Base-by-base conservation (phyloP, 2,329 filamentous ascomycete species). In the Trichophaea hybrida region DNA sequence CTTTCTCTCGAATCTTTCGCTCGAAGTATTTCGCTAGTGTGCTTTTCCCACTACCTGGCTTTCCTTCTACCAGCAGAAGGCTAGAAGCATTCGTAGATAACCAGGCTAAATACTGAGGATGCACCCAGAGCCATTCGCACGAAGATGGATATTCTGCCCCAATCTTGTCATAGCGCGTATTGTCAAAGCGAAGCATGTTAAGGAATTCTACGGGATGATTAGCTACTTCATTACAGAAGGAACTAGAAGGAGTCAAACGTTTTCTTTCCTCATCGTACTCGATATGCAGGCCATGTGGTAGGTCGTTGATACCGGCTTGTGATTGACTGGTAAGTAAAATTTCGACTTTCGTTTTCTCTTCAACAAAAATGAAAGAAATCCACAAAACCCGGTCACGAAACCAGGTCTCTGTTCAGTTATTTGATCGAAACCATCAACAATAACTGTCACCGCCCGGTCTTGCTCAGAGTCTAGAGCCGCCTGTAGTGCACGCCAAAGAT, bases 1-100 rank as follows among this genome's bases (percentile, higher is more conserved):
- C n/a, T 8, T 17, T 8, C 15, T 6, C 15, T 6, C 6, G 7
- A 6, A 17, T 8, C 44, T 48, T 17, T 8, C 44, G 15, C 24
- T 17, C 7, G 15, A 52, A 31, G 49, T 57, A 52, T 8, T 10
- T 52, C 34, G 10, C 13, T 7, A 55, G 32, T 8, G 52, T 55
- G 32, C 31, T 55, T 55, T 55, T 55, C 5, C 52, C 34, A 31
- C 52, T 55, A 5, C 52, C 52, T 5, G 52, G 52, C 10, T 55
- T 55, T 24, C 52, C 52, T 32, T 35, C 37, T 10, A 55, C 10
- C 6, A 6, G 17, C 13, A 55, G 17, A 7, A 55, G 52, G 15
- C 17, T 38, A 8, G 52, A 43, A 6, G 8, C 32, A 8, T 40
- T 13, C 13, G 52, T 15, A n/a, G 13, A 5, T 5, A 34, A 38